Conservation (phyloP, 345 rosid genomes). For the Cochlearia excelsa region DNA sequence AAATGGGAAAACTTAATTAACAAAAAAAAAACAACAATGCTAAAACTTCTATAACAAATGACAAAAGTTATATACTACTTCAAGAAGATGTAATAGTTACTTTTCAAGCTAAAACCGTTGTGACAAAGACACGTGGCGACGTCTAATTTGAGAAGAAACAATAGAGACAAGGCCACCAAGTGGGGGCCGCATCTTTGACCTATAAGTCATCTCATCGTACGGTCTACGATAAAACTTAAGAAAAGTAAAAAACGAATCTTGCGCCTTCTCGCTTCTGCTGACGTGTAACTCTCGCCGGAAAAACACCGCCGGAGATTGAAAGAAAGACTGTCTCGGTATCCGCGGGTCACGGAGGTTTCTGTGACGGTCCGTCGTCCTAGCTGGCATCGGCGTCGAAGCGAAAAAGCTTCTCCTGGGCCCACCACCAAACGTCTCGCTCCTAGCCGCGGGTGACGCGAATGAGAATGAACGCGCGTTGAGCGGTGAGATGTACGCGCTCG, state of each 20-base stretch:
- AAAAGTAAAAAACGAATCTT: slow-evolving; percentile 69
- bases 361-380: slow-evolving; percentile 45
- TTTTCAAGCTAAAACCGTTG: slow-evolving; percentile 62
- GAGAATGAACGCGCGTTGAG: slow-evolving; percentile 85
- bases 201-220: slow-evolving; percentile 94
- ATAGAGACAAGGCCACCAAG: slow-evolving; percentile 80
- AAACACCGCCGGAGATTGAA: slow-evolving; percentile 89
- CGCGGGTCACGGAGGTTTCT: slow-evolving; percentile 49
- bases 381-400: slow-evolving; percentile 93
- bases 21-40: slow-evolving; percentile 14
- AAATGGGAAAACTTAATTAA: background rate
- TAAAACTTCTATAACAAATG: background rate
- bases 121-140: slow-evolving; percentile 90
- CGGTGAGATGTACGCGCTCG: slow-evolving; percentile 74
- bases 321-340: slow-evolving; percentile 83
- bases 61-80: slow-evolving; percentile 32
- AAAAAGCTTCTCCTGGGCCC: slow-evolving; percentile 51
- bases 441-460: slow-evolving; percentile 80
- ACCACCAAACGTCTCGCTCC: slow-evolving; percentile 27
- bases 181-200: slow-evolving; percentile 98
- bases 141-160: slow-evolving; percentile 64
- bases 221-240: slow-evolving; percentile 83
- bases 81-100: background rate
- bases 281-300: slow-evolving; percentile 74
- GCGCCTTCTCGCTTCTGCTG: slow-evolving; percentile 55